A percentile compares a stretch with the other conserved stretches of the same genome.
Evolutionary conservation across 768 basidiomycete species (phyloP).

Genomic region (Kwoniella dendrophila): DNA sequence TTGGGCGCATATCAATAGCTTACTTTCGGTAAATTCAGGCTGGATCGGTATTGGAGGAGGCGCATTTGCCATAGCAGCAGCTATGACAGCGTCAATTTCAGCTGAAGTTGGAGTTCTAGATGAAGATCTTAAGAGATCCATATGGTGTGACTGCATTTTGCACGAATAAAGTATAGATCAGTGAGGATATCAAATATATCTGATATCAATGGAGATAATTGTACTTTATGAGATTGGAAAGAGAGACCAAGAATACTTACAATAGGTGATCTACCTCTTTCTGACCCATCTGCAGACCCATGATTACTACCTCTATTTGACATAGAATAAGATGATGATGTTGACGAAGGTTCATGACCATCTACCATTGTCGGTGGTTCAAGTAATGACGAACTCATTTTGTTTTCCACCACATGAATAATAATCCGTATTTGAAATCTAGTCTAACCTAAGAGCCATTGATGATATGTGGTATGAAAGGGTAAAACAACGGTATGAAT

Average conservation of each 20-base stretch:
- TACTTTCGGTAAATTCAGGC: conserved; percentile 56
- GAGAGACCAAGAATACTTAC: conserved; percentile 15
- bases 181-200: neutral
- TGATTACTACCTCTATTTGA: neutral
- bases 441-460: neutral
- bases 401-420: neutral
- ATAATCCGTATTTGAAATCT: too few species aligned
- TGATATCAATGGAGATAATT: neutral
- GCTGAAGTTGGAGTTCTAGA: conserved; percentile 59
- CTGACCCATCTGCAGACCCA: conserved; percentile 11
- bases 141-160: conserved; percentile 10
- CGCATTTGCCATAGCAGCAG: conserved; percentile 79
- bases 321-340: neutral
- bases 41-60: conserved; percentile 56
- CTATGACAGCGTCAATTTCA: conserved; percentile 90
- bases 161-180: neutral
- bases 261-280: conserved; percentile 19
- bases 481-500: too few species aligned
- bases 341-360: neutral
- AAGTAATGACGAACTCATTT: conserved; percentile 18
- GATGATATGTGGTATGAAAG: too few species aligned
- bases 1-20: conserved; percentile 8
- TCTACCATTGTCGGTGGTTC: conserved; percentile 11
- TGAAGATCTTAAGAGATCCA: conserved; percentile 20
- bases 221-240: neutral